A percentile compares a stretch with the other conserved stretches of the same genome.
Evolutionary conservation across 352 stramenopile species (phyloP).

Genomic region (Phytophthora pini): DNA sequence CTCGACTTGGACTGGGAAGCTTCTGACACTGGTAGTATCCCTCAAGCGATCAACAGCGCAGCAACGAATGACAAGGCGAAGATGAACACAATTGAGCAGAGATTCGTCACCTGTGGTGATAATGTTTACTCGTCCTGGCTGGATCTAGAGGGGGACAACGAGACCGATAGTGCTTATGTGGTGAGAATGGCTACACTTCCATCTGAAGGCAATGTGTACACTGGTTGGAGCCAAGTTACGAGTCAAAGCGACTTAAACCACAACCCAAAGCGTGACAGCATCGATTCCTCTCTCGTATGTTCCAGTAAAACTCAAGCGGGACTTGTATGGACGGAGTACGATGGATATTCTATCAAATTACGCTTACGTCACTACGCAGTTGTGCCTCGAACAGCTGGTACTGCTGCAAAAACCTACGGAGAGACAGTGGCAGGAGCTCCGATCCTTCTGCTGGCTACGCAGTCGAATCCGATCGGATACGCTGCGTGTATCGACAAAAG

Average conservation of each 20-base stretch:
- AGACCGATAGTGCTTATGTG: conserved; percentile 8
- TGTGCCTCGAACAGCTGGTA: conserved; percentile 24
- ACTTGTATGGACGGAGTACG: conserved; percentile 77
- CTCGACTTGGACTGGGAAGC: conserved; percentile 54
- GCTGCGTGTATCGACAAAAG: conserved; percentile 65
- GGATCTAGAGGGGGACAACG: conserved; percentile 27
- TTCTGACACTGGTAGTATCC: conserved; percentile 37
- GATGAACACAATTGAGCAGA: conserved; percentile 34
- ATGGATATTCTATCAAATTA: conserved; percentile 71
- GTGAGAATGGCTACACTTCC: conserved; percentile 36
- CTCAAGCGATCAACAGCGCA: conserved; percentile 27
- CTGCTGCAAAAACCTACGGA: conserved; percentile 31
- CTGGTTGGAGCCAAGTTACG: conserved; percentile 29
- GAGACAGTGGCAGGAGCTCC: conserved; percentile 50
- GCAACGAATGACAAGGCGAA: conserved; percentile 19
- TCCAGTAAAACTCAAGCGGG: conserved; percentile 36
- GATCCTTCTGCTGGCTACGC: conserved; percentile 51
- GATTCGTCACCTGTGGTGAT: conserved; percentile 47
- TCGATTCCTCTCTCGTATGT: conserved; percentile 53
- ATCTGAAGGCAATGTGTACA: conserved; percentile 25
- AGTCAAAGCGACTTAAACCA: conserved; percentile 53
- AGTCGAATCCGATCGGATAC: conserved; percentile 40
- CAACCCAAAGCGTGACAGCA: conserved; percentile 50
- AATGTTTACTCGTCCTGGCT: conserved; percentile 56
- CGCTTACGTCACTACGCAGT: conserved; percentile 55